These are phyloP conservation scores for Xylariales sp. DNA, from an alignment of 2,329 filamentous ascomycete genomes.

Conservation along the genomic window DNA sequence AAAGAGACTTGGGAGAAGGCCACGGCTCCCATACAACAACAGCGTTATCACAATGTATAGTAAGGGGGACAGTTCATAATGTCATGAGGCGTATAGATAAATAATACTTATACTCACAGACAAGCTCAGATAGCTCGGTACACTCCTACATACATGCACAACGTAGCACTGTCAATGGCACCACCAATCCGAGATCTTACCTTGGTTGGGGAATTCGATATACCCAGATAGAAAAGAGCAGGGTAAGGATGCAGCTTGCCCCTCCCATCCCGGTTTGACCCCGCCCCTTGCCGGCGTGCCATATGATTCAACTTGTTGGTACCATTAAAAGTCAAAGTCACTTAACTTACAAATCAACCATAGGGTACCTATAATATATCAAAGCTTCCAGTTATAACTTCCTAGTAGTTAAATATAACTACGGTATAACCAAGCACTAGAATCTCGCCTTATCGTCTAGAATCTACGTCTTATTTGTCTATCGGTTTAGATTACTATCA, in stretches of 20 bases:
- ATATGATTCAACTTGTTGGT: not conserved
- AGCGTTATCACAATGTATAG: not conserved
- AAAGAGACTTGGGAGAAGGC: conserved; percentile 58
- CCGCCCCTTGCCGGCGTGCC: not conserved
- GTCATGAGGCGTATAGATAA: not conserved
- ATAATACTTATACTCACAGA: not conserved
- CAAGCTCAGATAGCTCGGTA: not conserved
- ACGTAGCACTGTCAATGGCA: not conserved
- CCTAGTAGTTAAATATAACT: not conserved
- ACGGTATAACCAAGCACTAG: not conserved
- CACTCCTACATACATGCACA: not conserved
- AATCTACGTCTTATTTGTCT: not conserved
- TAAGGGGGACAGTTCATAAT: no score
- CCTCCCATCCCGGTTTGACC: not conserved
- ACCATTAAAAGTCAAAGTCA: not conserved
- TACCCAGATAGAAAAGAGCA: not conserved
- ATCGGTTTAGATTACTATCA: not conserved
- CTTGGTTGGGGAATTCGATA: not conserved
- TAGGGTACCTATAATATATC: not conserved
- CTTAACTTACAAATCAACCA: not conserved
- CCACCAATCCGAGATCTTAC: not conserved
- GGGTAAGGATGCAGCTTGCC: not conserved
- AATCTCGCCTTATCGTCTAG: not conserved
- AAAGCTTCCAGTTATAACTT: not conserved
- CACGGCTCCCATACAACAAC: conserved; percentile 17